Evolutionary conservation across 176 grass and related monocot species (phyloP).

Genomic region (Thinopyrum elongatum): DNA sequence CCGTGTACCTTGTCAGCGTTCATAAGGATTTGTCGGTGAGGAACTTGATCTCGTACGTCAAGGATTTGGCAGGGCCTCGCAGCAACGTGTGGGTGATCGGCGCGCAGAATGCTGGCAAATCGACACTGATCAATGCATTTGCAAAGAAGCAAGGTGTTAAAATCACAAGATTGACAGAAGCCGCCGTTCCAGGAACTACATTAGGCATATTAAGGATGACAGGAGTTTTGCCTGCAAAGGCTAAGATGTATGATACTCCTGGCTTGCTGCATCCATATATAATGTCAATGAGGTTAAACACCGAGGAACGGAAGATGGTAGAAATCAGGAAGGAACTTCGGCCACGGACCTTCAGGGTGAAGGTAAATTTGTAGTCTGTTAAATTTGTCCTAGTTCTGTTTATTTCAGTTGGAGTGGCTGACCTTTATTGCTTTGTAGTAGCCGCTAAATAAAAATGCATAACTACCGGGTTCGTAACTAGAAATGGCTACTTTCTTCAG

Average conservation of each 20-base stretch:
- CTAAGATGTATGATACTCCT: constrained; percentile 96
- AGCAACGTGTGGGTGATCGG: constrained; percentile 98
- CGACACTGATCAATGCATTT: constrained; percentile 89
- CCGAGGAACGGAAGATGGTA: constrained; percentile 85
- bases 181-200: constrained; percentile 83
- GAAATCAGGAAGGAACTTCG: constrained; percentile 84
- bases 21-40: constrained; percentile 84
- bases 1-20: constrained; percentile 71
- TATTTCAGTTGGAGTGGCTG: constrained; percentile 3
- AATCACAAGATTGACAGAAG: constrained; percentile 74
- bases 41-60: constrained; percentile 79
- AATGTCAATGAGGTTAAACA: constrained; percentile 70
- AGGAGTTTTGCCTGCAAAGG: constrained; percentile 87
- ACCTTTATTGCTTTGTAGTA: background rate
- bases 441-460: background rate
- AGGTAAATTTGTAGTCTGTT: constrained; percentile 47
- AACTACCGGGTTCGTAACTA: background rate
- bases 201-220: constrained; percentile 81
- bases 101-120: constrained; percentile 96
- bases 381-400: background rate
- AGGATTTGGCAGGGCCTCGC: constrained; percentile 71
- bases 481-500: constrained; percentile 1
- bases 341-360: constrained; percentile 69
- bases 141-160: constrained; percentile 83
- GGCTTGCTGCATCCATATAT: constrained; percentile 87